phyloP scores from a whole-genome alignment of 768 basidiomycete species.

The Boletus sp. region DNA sequence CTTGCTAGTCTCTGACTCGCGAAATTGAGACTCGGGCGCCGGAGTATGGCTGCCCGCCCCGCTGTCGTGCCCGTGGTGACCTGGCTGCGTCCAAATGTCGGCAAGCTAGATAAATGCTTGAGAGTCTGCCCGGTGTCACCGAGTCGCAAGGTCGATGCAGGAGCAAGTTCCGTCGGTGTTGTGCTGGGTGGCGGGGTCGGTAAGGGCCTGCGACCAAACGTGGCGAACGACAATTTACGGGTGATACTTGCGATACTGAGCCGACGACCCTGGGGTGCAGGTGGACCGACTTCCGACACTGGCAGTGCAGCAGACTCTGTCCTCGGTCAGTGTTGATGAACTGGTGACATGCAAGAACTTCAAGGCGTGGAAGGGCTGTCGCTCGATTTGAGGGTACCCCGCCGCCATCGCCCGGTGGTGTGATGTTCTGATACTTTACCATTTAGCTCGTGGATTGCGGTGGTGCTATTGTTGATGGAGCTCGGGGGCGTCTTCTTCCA shows the following conservation, averaged over 20 bases:
- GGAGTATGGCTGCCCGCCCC: background rate
- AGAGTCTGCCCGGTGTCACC: conserved; percentile 10
- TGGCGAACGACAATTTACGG: conserved; percentile 32
- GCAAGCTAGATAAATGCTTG: conserved; percentile 29
- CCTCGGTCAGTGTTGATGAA: conserved; percentile 22
- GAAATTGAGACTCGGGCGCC: conserved; percentile 18
- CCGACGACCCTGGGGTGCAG: conserved; percentile 10
- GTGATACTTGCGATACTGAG: conserved; percentile 32
- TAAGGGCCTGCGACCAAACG: conserved; percentile 22
- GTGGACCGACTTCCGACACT: conserved; percentile 8
- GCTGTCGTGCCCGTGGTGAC: background rate
- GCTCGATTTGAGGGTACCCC: conserved; percentile 7
- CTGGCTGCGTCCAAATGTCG: conserved; percentile 14
- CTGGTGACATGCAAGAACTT: conserved; percentile 17
- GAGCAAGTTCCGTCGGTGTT: conserved; percentile 15
- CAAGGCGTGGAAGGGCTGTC: conserved; percentile 21
- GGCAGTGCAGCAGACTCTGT: conserved; percentile 17
- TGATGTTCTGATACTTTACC: conserved; percentile 2
- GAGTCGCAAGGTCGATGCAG: conserved; percentile 14
- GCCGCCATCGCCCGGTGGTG: background rate
- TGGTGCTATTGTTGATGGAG: conserved; percentile 11
- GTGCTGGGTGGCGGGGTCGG: no score
- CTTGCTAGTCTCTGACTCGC: background rate
- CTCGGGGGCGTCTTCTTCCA: conserved; percentile 26
- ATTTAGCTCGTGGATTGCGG: conserved; percentile 11